Evolutionary conservation across 306 rosid species (phyloP), one percentile per base, ranked within the genome.

Genomic region (Vigna mungo): DNA sequence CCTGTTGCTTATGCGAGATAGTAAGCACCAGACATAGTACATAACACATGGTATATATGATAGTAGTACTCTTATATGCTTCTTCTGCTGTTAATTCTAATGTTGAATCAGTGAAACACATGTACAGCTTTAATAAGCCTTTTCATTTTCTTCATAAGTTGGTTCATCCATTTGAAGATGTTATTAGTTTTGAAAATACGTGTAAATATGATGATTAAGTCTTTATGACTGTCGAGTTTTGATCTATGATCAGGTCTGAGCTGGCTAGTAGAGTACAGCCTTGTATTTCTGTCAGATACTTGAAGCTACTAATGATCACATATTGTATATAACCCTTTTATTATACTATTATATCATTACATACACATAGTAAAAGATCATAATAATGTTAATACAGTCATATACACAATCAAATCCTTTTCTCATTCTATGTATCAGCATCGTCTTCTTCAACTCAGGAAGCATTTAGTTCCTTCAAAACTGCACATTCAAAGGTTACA

Each of bases 1-100:
- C 53, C 30, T 84, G 89, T 67, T 92, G 78, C 86, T 89, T 14
- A 80, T 21, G 68, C 87, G 59, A 75, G 85, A 82, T 17, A 58
- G 82, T 10, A 82, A 86, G 48, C 71, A 85, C 58, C 78, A 67
- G 12, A 60, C 27, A 36, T 88, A 86, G 81, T 79, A 46, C 43
- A 65, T 52, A 48, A 51, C 36, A 55, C 34, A 15, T 23, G 10
- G 17, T 63, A 62, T 30, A 30, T 30, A 30, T 30, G 5, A 30
- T 30, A 30, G 27, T 62, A 79, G 32, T 51, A 36, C 32, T 36
- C 53, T 49, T 71, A 27, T 71, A 27, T 59, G 79, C 63, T 41
- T 41, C 16, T 47, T 68, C 68, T 23, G 74, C 62, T 9, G 15
- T 48, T 76, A 10, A 13, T 58, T 65, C 52, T 62, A n/a, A 52